Base-by-base conservation (phyloP, 129 eudicot genomes). In the Tagetes patula region DNA sequence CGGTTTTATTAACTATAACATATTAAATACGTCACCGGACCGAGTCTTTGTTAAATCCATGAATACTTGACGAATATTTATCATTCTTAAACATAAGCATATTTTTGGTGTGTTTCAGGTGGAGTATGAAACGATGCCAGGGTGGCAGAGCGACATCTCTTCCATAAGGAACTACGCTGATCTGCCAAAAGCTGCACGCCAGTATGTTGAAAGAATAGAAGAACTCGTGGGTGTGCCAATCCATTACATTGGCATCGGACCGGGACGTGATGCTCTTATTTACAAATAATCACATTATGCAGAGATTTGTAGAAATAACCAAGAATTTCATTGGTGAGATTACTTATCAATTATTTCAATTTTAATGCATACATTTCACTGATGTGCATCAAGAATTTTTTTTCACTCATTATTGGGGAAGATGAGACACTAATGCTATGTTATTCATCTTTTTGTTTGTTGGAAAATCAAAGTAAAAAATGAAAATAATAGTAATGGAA, bases 241-340 rank as follows among this genome's bases (percentile, higher is more conserved):
- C 58, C 95, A 93, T 84, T 93, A 90, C 78, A 94, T 94, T n/a
- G 96, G 98, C 39, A 79, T 86, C 30, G 98, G 98, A 27, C 96
- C 98, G 1, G 98, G 98, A 55, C 96, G 96, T 31, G 91, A 90
- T 84, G 98, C 98, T 81, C 94, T 94, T 67, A 90, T 94, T 60
- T 90, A 86, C 88, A 94, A 94, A 81, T 94, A 72, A 86, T 20
- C 27, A 20, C 27, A 20, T 20, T 46, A 42, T 67, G 58, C 31
- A 46, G 33, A 33, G 8, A 69, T 60, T 27, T 67, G 54, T 45
- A 41, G 41, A 27, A 36, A 8, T 2, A 32, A 59, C 55, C 55
- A 63, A 30, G 54, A 39, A 75, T 56, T 76, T 62, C 49, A 67
- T 76, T 55, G 69, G 80, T 68, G 69, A 76, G 74, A 67, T 67